phyloP scores from a whole-genome alignment of 179 eudicot species.

The Silene noctiflora region DNA sequence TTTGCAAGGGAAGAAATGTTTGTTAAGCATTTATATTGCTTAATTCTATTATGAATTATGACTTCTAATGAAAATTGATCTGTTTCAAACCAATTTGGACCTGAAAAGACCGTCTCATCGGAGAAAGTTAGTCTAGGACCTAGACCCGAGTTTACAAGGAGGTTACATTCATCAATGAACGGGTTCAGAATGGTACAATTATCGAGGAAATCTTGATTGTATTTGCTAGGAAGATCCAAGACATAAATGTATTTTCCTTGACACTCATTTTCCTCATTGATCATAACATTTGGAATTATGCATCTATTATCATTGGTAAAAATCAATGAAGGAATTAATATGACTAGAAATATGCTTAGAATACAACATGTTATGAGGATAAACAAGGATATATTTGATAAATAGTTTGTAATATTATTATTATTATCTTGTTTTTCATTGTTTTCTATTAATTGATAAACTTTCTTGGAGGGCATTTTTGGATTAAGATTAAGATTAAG shows the following conservation, averaged over 20 bases:
- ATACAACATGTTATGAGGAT: background rate
- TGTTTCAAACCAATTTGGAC: slow-evolving; percentile 28
- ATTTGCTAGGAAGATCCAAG: slow-evolving; percentile 22
- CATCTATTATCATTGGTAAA: background rate
- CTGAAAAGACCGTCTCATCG: background rate
- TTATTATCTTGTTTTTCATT: background rate
- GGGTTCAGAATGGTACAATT: background rate
- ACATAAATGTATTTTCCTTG: slow-evolving; percentile 29
- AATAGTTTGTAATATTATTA: background rate
- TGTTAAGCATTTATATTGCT: slow-evolving; percentile 33
- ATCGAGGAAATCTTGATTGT: slow-evolving; percentile 23
- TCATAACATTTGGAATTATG: background rate
- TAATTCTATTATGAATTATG: slow-evolving; percentile 34
- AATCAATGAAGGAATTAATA: background rate
- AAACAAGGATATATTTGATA: background rate
- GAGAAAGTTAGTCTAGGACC: slow-evolving; percentile 19
- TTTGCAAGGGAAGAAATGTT: slow-evolving; percentile 26
- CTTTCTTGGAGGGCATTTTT: slow-evolving; percentile 12
- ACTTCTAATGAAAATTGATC: slow-evolving; percentile 30
- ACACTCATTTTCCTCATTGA: slow-evolving; percentile 6
- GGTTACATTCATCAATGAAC: slow-evolving; percentile 25
- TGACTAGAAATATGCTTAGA: background rate
- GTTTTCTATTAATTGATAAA: background rate
- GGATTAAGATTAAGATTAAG: background rate
- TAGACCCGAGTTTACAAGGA: slow-evolving; percentile 26